Base-by-base conservation (phyloP, 352 stramenopile genomes). In the Phytophthora tentaculata region DNA sequence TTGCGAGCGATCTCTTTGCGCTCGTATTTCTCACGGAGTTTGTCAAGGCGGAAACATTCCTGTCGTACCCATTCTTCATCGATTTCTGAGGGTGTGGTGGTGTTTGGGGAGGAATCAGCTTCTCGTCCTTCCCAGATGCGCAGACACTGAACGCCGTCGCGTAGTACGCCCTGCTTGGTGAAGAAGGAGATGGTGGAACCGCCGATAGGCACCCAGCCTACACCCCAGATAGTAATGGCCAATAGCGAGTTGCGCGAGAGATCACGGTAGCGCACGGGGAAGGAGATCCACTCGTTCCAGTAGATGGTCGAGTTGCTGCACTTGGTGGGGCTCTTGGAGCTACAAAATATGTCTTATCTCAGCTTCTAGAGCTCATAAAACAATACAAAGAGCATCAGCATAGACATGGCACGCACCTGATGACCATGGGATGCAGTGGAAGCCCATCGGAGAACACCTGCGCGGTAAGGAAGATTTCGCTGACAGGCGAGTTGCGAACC, bases 181-280 rank as follows among this genome's bases (percentile, higher is more conserved):
- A 98, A 98, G 68, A 98, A 87, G 37, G 81, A 78, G 63, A 97
- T 83, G 17, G 86, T 96, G 48, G 91, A 92, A 59, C 88, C 86
- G 22, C 89, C 92, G 24, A 97, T 80, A 10, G 89, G 79, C 43
- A 90, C 78, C 71, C 90, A 90, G 52, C 83, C 86, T 24, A 92
- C 89, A 26, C 87, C 86, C 90, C 88, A 96, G 35, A 97, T 82
- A 35, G 89, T 95, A 51, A 97, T 79, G 29, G 86, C 83, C 44
- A 97, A 71, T 54, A 91, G 74, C 47, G 90, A 89, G 67, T 96
- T 91, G 56, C 88, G 85, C 39, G 89, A 92, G 19, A 97, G 74
- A 41, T 97, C 91, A 19, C 88, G 82, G 62, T 96, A 97, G 17
- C 83, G 83, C 45, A 97, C 80, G 2, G 90, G 90, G 56, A 95